These are phyloP conservation scores for Pestalotiopsis sp. DNA, from an alignment of 2,329 filamentous ascomycete genomes.

Conservation along the genomic window DNA sequence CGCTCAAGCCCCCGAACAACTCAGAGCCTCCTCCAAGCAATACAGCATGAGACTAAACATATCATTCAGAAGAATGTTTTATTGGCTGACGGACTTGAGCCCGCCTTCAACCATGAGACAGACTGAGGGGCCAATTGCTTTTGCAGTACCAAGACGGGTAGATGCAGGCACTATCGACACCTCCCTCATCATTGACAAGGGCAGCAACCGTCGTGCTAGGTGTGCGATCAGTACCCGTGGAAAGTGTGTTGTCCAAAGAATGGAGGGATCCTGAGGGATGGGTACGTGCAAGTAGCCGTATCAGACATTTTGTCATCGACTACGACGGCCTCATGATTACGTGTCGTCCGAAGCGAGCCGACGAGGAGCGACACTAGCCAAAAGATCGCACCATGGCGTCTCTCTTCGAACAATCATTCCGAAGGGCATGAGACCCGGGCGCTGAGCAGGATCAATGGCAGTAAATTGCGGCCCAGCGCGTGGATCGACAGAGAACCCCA, in stretches of 20 bases:
- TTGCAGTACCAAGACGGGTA: constrained; percentile 5
- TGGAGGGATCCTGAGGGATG: background rate
- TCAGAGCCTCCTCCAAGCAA: background rate
- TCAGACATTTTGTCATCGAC: background rate
- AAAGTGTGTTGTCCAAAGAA: background rate
- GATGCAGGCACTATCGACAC: background rate
- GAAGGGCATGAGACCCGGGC: background rate
- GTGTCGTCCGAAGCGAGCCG: background rate
- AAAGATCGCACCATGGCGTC: background rate
- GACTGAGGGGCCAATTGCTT: background rate
- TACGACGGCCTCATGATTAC: background rate
- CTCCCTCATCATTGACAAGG: background rate
- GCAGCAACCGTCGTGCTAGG: background rate
- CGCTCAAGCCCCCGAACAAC: background rate
- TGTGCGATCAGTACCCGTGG: background rate
- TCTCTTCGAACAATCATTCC: background rate
- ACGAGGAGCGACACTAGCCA: background rate
- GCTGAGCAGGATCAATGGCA: background rate
- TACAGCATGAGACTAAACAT: background rate
- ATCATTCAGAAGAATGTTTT: background rate
- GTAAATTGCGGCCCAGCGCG: background rate
- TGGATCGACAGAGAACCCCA: background rate
- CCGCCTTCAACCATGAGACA: background rate
- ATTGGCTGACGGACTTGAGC: background rate
- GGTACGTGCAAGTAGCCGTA: background rate